Evolutionary conservation across 441 rosid genomes (phyloP).

Genomic region (Bruguiera hainesii): DNA sequence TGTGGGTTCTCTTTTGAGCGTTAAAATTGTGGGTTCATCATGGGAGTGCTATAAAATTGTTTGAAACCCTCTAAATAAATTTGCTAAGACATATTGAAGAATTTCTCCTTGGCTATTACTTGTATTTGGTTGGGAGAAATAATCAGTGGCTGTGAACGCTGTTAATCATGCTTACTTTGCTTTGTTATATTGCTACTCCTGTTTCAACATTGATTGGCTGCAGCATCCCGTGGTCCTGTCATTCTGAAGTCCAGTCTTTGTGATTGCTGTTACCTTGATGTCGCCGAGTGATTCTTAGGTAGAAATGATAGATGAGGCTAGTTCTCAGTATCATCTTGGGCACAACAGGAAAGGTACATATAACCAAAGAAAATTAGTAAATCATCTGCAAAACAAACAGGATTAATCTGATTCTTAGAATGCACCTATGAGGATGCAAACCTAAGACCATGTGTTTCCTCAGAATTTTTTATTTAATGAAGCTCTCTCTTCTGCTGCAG

Average conservation of each 20-base stretch:
- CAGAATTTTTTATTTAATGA: too few species aligned
- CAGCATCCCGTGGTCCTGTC: too few species aligned
- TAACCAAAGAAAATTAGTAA: too few species aligned
- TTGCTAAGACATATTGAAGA: conserved; percentile 3
- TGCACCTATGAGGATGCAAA: too few species aligned
- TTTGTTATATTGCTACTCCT: neutral
- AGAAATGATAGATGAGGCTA: too few species aligned
- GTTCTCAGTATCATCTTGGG: too few species aligned
- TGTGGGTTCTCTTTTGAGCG: neutral
- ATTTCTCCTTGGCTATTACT: neutral
- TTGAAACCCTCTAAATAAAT: conserved; percentile 7
- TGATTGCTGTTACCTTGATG: neutral
- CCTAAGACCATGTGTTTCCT: too few species aligned
- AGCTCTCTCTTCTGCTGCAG: too few species aligned
- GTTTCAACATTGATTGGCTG: neutral
- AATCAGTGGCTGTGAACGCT: neutral
- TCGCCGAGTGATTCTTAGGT: too few species aligned
- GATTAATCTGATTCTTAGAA: too few species aligned
- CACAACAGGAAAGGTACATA: too few species aligned
- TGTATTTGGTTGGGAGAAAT: neutral
- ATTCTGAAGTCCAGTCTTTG: neutral
- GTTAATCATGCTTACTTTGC: neutral
- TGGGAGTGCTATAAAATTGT: neutral
- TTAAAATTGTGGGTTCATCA: neutral
- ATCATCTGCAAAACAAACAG: too few species aligned